phyloP scores from a whole-genome alignment of 768 basidiomycete species.

The Suillus paluster region DNA sequence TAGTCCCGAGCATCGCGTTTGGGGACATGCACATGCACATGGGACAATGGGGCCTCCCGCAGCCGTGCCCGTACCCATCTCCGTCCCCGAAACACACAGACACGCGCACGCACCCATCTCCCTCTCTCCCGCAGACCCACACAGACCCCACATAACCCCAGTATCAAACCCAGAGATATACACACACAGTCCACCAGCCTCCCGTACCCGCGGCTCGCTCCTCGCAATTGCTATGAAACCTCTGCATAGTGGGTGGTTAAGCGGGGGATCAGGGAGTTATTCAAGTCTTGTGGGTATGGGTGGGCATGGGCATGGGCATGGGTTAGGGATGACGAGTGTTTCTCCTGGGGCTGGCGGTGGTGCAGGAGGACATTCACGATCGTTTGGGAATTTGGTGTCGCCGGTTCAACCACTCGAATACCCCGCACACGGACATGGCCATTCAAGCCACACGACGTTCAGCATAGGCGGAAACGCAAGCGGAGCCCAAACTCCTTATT shows the following conservation, averaged over 20 bases:
- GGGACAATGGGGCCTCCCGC: not conserved
- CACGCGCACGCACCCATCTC: not conserved
- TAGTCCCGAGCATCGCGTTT: conserved; percentile 55
- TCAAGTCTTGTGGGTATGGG: not conserved
- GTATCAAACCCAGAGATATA: conserved; percentile 46
- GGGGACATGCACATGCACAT: not conserved
- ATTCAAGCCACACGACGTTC: conserved; percentile 2
- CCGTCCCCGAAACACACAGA: not conserved
- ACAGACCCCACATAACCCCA: too few species aligned
- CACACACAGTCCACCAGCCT: conserved; percentile 54
- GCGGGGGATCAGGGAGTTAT: not conserved
- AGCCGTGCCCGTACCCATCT: conserved; percentile 13
- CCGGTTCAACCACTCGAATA: conserved; percentile 6
- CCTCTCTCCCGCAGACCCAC: too few species aligned
- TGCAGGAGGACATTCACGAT: not conserved
- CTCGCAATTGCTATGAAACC: conserved; percentile 69
- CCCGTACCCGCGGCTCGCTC: conserved; percentile 54
- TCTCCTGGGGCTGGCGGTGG: not conserved
- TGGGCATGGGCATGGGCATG: not conserved
- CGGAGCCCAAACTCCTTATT: conserved; percentile 1
- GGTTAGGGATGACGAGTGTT: not conserved
- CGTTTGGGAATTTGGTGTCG: not conserved
- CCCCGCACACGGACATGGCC: not conserved
- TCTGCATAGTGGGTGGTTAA: conserved; percentile 48
- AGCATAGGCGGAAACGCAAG: not conserved